Evolutionary conservation across 192 early-diverging fungal genomes (phyloP).

Genomic region (Kappamyces sp.): DNA sequence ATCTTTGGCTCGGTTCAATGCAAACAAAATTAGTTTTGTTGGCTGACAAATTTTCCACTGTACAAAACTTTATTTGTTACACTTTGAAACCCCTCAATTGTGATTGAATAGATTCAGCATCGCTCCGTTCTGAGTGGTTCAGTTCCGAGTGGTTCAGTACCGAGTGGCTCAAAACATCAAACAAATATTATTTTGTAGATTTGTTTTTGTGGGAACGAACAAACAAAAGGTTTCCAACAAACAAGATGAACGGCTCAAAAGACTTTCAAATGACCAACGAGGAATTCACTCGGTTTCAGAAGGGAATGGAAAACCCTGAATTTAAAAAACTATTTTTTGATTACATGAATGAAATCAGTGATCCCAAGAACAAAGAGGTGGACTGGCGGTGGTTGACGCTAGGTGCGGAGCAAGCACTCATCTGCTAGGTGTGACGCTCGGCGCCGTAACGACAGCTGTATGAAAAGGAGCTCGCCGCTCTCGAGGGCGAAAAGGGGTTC

Average conservation of each 20-base stretch:
- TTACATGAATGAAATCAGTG: conserved; percentile 53
- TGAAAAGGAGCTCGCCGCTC: conserved; percentile 41
- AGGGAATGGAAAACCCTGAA: conserved; percentile 48
- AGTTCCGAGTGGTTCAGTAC: no score
- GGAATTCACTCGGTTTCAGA: conserved; percentile 40
- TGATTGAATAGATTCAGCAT: no score
- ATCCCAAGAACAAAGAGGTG: conserved; percentile 48
- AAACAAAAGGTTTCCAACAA: neutral
- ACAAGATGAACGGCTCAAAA: conserved; percentile 1
- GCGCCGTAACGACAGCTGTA: conserved; percentile 31
- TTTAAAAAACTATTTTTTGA: conserved; percentile 49
- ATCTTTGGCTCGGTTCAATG: no score
- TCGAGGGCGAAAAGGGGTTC: conserved; percentile 49
- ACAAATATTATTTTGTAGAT: conserved; percentile 3
- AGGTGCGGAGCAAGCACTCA: neutral
- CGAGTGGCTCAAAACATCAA: neutral
- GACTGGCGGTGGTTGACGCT: neutral
- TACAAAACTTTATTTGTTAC: no score
- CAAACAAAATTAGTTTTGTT: no score
- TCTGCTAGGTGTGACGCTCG: neutral
- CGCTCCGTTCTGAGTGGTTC: no score
- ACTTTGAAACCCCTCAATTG: conserved; percentile 1
- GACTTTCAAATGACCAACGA: conserved; percentile 17
- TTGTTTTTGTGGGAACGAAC: neutral
- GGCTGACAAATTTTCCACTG: no score